Conservation (phyloP, 2,329 filamentous ascomycete genomes). For the Ophiostoma tasmaniense region DNA sequence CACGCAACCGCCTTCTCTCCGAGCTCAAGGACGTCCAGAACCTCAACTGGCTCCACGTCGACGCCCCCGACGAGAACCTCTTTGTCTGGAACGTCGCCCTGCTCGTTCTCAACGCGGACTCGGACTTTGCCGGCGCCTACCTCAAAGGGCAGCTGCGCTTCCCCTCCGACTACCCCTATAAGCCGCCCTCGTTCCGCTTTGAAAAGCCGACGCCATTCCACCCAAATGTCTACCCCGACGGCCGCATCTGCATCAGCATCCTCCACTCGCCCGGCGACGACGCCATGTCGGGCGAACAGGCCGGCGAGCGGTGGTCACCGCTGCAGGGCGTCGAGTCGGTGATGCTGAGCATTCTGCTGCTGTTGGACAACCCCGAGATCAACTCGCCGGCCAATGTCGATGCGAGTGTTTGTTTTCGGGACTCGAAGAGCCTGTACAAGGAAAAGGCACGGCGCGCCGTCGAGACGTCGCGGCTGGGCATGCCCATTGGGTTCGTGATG, state of each 20-base stretch:
- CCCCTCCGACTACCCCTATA: slow-evolving; percentile 78
- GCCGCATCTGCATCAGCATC: slow-evolving; percentile 91
- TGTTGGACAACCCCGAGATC: slow-evolving; percentile 90
- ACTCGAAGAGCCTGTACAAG: slow-evolving; percentile 61
- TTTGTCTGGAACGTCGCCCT: slow-evolving; percentile 82
- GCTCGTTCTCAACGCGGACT: slow-evolving; percentile 88
- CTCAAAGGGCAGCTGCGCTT: slow-evolving; percentile 84
- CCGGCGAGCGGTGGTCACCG: slow-evolving; percentile 88
- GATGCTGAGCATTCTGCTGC: slow-evolving; percentile 79
- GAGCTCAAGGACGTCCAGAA: slow-evolving; percentile 75
- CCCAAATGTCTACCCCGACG: slow-evolving; percentile 88
- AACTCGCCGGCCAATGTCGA: slow-evolving; percentile 93
- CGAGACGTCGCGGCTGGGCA: slow-evolving; percentile 53
- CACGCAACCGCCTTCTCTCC: slow-evolving; percentile 78
- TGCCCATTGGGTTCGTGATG: slow-evolving; percentile 68
- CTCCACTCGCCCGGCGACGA: slow-evolving; percentile 89
- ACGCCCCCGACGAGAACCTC: slow-evolving; percentile 63
- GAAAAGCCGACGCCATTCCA: slow-evolving; percentile 63
- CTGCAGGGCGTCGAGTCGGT: slow-evolving; percentile 92
- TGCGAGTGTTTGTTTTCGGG: slow-evolving; percentile 76
- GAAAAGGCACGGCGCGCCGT: slow-evolving; percentile 60
- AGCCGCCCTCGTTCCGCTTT: slow-evolving; percentile 84
- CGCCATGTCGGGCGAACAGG: slow-evolving; percentile 80
- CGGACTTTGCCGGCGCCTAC: slow-evolving; percentile 85
- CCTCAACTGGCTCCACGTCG: slow-evolving; percentile 90